These are phyloP conservation scores for Apiospora hydei DNA, from an alignment of 2,329 filamentous ascomycete genomes.

Conservation along the genomic window DNA sequence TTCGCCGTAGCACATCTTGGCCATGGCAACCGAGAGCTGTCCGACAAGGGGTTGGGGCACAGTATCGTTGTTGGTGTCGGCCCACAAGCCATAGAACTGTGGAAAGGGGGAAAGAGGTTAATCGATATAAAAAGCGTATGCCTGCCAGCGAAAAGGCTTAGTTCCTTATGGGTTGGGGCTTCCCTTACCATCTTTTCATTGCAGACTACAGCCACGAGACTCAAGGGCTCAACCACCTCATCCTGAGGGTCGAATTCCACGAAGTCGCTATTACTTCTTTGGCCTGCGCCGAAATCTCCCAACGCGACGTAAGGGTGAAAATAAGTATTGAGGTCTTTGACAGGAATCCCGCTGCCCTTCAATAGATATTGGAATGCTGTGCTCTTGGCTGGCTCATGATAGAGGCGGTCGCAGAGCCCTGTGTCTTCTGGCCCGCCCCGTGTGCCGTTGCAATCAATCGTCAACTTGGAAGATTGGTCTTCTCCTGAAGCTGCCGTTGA, in stretches of 20 bases:
- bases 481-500: conserved; percentile 45
- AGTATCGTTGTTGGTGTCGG: not conserved
- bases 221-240: conserved; percentile 55
- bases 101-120: not conserved
- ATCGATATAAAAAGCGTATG: not conserved
- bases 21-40: conserved; percentile 19
- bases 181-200: conserved; percentile 15
- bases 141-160: no score
- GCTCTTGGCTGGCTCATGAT: conserved; percentile 38
- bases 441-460: conserved; percentile 65
- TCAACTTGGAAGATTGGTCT: conserved; percentile 59
- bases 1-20: conserved; percentile 12
- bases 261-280: conserved; percentile 35
- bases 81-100: conserved; percentile 20
- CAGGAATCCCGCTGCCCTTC: conserved; percentile 43
- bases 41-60: not conserved
- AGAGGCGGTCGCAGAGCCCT: conserved; percentile 52
- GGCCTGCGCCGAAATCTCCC: conserved; percentile 51
- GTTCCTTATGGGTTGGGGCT: not conserved
- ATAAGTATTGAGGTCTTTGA: conserved; percentile 56
- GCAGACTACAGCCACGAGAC: conserved; percentile 56
- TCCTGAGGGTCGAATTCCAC: conserved; percentile 50
- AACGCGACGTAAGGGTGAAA: conserved; percentile 63
- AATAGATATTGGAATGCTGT: conserved; percentile 54
- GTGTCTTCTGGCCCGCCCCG: conserved; percentile 48